These are phyloP conservation scores for Recurvomyces mirabilis DNA, from an alignment of 495 filamentous ascomycete species.

Conservation along the genomic window DNA sequence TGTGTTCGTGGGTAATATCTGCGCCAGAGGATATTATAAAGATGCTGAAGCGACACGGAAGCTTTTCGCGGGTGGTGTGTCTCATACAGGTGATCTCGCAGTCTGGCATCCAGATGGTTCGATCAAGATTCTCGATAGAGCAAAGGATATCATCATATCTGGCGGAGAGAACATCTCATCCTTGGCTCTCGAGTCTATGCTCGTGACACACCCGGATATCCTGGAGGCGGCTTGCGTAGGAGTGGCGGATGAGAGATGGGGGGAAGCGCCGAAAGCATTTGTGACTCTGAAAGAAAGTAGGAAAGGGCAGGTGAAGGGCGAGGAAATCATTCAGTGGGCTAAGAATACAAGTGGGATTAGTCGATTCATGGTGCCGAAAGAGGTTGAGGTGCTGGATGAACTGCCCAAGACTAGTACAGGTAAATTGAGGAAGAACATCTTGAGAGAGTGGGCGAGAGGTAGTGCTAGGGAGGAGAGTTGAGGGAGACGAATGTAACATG, in stretches of 20 bases:
- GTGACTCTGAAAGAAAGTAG: slow-evolving; percentile 62
- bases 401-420: slow-evolving; percentile 95
- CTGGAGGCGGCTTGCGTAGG: slow-evolving; percentile 85
- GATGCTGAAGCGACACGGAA: slow-evolving; percentile 77
- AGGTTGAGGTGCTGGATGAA: slow-evolving; percentile 79
- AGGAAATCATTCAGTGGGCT: slow-evolving; percentile 79
- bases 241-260: slow-evolving; percentile 86
- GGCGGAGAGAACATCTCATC: slow-evolving; percentile 96
- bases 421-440: slow-evolving; percentile 89
- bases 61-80: slow-evolving; percentile 75
- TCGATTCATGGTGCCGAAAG: slow-evolving; percentile 89
- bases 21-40: slow-evolving; percentile 82
- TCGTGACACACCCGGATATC: slow-evolving; percentile 79
- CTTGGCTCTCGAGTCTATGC: slow-evolving; percentile 81
- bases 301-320: slow-evolving; percentile 39
- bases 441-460: slow-evolving; percentile 78
- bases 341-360: slow-evolving; percentile 65
- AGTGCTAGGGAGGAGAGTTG: slow-evolving; percentile 4
- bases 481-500: not conserved
- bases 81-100: slow-evolving; percentile 84
- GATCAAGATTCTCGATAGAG: slow-evolving; percentile 83
- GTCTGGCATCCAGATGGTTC: slow-evolving; percentile 85
- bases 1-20: slow-evolving; percentile 83
- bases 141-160: slow-evolving; percentile 97
- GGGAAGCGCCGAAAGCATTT: slow-evolving; percentile 88